These are phyloP conservation scores for Tricholoma matsutake DNA, from an alignment of 768 basidiomycete genomes.

Conservation along the genomic window DNA sequence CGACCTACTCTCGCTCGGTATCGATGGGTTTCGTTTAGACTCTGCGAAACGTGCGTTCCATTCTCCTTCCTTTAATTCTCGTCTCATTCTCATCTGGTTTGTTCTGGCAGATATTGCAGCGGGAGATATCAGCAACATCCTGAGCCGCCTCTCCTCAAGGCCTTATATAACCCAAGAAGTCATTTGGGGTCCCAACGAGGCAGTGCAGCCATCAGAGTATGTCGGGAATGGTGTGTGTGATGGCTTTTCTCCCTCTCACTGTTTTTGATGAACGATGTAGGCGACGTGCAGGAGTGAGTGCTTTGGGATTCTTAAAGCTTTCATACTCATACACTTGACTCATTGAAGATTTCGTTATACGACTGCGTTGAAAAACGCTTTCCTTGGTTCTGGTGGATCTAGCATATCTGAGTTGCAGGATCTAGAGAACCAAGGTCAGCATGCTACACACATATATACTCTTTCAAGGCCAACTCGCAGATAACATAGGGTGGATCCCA, in stretches of 20 bases:
- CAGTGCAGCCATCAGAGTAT: constrained; percentile 57
- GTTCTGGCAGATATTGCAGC: constrained; percentile 47
- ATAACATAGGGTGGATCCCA: constrained; percentile 50
- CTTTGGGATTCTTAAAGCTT: neutral
- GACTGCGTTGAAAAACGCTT: constrained; percentile 46
- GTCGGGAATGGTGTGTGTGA: constrained; percentile 39
- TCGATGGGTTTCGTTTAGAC: constrained; percentile 61
- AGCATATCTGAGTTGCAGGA: constrained; percentile 47
- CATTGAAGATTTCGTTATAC: constrained; percentile 56
- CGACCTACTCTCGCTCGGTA: constrained; percentile 58
- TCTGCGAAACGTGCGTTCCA: constrained; percentile 54
- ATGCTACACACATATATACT: neutral
- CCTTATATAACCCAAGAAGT: constrained; percentile 68
- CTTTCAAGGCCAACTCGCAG: neutral
- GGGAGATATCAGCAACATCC: constrained; percentile 52
- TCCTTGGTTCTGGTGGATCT: constrained; percentile 39
- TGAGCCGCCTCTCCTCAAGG: constrained; percentile 34
- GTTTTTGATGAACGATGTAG: constrained; percentile 16
- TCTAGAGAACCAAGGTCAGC: constrained; percentile 46
- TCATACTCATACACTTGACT: too few species aligned
- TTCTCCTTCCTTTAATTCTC: neutral
- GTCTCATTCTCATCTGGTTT: too few species aligned
- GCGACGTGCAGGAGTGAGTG: constrained; percentile 62
- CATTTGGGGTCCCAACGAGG: constrained; percentile 49
- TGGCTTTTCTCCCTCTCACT: neutral